Percentiles rank a stretch among this genome's conserved stretches.
Conservation (phyloP, 1,284 basidiomycete species). For the Calocybe gambosa region DNA sequence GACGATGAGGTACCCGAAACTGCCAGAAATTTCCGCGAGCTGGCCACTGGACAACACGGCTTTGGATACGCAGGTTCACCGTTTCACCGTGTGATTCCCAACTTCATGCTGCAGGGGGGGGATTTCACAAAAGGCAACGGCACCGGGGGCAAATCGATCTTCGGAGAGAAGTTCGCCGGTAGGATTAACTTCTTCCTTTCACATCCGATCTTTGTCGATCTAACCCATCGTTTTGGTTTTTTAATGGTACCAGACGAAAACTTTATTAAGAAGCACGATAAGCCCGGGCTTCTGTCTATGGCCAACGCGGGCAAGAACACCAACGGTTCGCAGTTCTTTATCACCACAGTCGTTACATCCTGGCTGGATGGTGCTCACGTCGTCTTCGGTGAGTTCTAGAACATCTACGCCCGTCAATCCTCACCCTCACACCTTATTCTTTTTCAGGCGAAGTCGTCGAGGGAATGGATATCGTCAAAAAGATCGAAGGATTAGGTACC, state of each 20-base stretch:
- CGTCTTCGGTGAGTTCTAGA: conserved; percentile 74
- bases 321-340: conserved; percentile 65
- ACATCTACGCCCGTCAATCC: not conserved
- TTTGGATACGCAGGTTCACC: conserved; percentile 57
- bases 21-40: conserved; percentile 85
- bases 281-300: conserved; percentile 87
- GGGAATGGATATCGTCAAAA: conserved; percentile 53
- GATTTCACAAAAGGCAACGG: conserved; percentile 74
- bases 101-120: conserved; percentile 58
- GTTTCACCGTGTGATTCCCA: no score
- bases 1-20: conserved; percentile 71
- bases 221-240: not conserved
- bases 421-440: not conserved
- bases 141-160: no score
- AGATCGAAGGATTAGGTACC: conserved; percentile 57
- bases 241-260: conserved; percentile 78
- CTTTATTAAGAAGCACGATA: conserved; percentile 75
- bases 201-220: conserved; percentile 7
- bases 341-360: conserved; percentile 67
- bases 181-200: conserved; percentile 14
- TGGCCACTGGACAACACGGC: conserved; percentile 57
- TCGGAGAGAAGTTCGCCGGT: conserved; percentile 78
- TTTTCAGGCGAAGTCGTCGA: conserved; percentile 56
- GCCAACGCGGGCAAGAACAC: conserved; percentile 75
- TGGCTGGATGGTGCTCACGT: conserved; percentile 76